phyloP scores from a whole-genome alignment of 1,284 basidiomycete species.

The Leccinum ponderosum region DNA sequence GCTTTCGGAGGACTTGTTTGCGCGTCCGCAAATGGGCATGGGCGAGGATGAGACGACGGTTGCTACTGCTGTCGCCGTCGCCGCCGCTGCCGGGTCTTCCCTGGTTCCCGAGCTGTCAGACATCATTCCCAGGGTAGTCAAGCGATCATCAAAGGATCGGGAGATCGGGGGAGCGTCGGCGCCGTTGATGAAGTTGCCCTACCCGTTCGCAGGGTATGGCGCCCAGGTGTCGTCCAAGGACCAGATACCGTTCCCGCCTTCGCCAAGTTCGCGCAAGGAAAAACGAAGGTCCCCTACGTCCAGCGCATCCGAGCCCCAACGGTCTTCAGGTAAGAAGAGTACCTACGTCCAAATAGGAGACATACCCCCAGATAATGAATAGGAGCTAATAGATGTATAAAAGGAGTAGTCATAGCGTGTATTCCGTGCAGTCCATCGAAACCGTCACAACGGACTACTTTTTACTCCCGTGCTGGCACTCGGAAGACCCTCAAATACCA shows the following conservation, averaged over 20 bases:
- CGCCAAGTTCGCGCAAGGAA: constrained; percentile 45
- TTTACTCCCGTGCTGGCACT: neutral
- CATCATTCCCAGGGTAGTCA: constrained; percentile 46
- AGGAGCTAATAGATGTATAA: no score
- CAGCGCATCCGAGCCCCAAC: constrained; percentile 20
- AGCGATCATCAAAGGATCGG: constrained; percentile 40
- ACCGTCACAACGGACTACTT: no score
- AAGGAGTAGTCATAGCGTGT: no score
- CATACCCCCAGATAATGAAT: no score
- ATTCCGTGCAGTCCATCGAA: no score
- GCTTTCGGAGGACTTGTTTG: constrained; percentile 63
- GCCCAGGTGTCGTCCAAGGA: constrained; percentile 58
- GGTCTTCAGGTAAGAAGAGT: constrained; percentile 7
- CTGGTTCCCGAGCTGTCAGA: constrained; percentile 40
- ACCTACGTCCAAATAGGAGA: no score
- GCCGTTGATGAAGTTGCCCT: constrained; percentile 49
- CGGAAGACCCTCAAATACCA: constrained; percentile 40
- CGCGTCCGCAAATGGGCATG: constrained; percentile 41
- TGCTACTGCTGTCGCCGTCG: neutral
- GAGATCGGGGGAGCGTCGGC: constrained; percentile 35
- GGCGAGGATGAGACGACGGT: constrained; percentile 4
- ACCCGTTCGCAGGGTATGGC: constrained; percentile 60
- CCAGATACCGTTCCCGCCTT: constrained; percentile 72
- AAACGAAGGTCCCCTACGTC: constrained; percentile 29
- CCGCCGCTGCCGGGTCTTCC: constrained; percentile 9